Base-by-base conservation (phyloP, 2,329 filamentous ascomycete species). In the Pseudogymnoascus sp. region DNA sequence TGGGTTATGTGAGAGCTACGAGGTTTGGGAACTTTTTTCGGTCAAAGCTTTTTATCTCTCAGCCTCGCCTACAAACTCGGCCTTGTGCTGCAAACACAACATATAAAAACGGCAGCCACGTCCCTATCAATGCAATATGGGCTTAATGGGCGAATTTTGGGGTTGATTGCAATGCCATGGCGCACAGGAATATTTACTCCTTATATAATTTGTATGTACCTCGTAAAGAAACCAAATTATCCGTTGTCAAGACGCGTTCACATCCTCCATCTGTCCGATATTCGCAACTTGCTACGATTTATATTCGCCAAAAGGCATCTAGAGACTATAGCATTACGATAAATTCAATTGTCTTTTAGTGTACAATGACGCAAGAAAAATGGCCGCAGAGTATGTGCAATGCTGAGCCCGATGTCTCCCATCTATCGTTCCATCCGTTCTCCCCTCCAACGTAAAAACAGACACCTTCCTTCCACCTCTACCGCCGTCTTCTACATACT, bases 1-100 rank as follows among this genome's bases (percentile, higher is more conserved):
- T 52, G 45, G 27, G 45, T 31, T 48, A 52, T 52, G 45, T 15
- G 45, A 52, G 55, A 59, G 55, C 18, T 36, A 10, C 9, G 31
- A 59, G 35, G 55, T 35, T 27, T 39, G 21, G 55, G 55, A 59
- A 59, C 55, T 59, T 59, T 59, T 59, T 59, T 36, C 35, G 55
- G 55, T 59, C 55, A 59, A 59, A 59, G 55, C 55, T 59, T 59
- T 59, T 59, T 59, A 39, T 39, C 55, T 59, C 18, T 59, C 55
- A 59, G 55, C 55, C 55, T 59, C 55, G 55, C 55, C 55, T 59
- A 35, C 25, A 15, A 15, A 52, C 25, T 52, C n/a, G 27, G 25
- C 45, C 45, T 52, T n/a, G 45, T 52, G 25, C 45, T 15, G 29
- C 45, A 29, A 52, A 52, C 25, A 10, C 13, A 52, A 15, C n/a